These are phyloP conservation scores for Cornus suecica DNA, from an alignment of 148 eudicot genomes.

Conservation along the genomic window DNA sequence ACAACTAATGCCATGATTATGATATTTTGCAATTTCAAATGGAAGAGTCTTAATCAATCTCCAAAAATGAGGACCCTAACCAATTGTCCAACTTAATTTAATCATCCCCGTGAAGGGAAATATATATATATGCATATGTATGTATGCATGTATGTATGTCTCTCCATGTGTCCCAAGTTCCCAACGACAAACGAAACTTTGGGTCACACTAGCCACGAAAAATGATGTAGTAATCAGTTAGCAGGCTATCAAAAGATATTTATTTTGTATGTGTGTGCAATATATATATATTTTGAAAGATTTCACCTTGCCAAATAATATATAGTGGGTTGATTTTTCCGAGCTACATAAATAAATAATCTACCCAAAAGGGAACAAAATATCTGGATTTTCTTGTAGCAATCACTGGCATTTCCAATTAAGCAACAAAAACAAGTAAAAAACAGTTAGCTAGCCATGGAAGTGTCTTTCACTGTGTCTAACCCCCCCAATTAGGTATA, in stretches of 20 bases:
- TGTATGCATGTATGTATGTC: no score
- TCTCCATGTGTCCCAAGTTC: slow-evolving; percentile 11
- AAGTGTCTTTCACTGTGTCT: slow-evolving; percentile 14
- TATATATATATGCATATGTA: no score
- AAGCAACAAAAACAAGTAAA: slow-evolving; percentile 12
- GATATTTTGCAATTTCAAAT: slow-evolving; percentile 10
- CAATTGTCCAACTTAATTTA: slow-evolving; percentile 16
- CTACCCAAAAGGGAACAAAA: slow-evolving; percentile 10
- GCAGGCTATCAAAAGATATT: slow-evolving; percentile 1
- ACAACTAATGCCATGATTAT: slow-evolving; percentile 11
- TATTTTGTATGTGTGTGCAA: not conserved
- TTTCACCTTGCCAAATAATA: not conserved
- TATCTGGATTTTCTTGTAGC: slow-evolving; percentile 11
- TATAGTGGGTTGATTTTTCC: not conserved
- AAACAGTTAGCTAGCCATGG: slow-evolving; percentile 1
- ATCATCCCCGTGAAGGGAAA: slow-evolving; percentile 4
- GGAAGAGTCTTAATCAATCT: slow-evolving; percentile 15
- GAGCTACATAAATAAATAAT: not conserved
- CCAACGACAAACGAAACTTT: not conserved
- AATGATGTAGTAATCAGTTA: slow-evolving; percentile 28
- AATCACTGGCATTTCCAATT: slow-evolving; percentile 8
- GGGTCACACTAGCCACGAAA: slow-evolving; percentile 35
- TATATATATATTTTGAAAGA: not conserved
- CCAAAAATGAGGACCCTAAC: slow-evolving; percentile 9
- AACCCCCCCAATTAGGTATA: not conserved